phyloP scores from a whole-genome alignment of 805 yeast genomes.

The Ogataea salicorniae region DNA sequence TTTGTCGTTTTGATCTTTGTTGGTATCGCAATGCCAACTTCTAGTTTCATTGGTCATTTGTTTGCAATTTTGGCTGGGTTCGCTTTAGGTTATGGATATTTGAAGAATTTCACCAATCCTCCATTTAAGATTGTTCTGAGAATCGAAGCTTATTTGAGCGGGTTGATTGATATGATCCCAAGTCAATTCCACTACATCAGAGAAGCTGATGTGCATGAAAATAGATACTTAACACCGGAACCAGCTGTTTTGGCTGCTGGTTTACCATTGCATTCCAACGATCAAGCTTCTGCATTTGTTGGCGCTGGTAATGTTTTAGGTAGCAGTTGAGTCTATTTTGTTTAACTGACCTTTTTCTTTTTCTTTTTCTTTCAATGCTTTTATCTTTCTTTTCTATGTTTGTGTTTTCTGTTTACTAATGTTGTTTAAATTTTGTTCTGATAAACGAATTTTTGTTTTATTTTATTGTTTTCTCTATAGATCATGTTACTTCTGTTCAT shows the following conservation, averaged over 20 bases:
- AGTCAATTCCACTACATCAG: conserved; percentile 46
- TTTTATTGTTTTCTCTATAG: no score
- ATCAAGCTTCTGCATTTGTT: not conserved
- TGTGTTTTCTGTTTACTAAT: no score
- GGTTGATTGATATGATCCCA: conserved; percentile 50
- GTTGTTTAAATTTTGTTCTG: no score
- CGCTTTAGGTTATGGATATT: conserved; percentile 50
- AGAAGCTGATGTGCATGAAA: conserved; percentile 51
- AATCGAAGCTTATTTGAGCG: conserved; percentile 54
- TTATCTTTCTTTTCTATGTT: no score
- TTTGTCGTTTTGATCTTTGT: conserved; percentile 44
- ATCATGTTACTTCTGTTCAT: no score
- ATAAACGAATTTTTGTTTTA: no score
- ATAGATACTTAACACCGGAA: conserved; percentile 12
- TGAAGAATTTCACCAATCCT: conserved; percentile 55
- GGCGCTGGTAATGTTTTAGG: conserved; percentile 29
- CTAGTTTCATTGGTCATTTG: conserved; percentile 71
- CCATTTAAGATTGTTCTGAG: conserved; percentile 58
- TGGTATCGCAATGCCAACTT: conserved; percentile 53
- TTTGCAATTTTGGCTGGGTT: conserved; percentile 66
- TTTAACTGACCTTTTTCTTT: not conserved
- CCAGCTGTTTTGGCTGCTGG: conserved; percentile 6
- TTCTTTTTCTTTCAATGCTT: no score
- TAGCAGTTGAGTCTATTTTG: not conserved
- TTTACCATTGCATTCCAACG: conserved; percentile 18